Base-by-base conservation (phyloP, 2,329 filamentous ascomycete genomes). In the Trematosphaeria pertusa region DNA sequence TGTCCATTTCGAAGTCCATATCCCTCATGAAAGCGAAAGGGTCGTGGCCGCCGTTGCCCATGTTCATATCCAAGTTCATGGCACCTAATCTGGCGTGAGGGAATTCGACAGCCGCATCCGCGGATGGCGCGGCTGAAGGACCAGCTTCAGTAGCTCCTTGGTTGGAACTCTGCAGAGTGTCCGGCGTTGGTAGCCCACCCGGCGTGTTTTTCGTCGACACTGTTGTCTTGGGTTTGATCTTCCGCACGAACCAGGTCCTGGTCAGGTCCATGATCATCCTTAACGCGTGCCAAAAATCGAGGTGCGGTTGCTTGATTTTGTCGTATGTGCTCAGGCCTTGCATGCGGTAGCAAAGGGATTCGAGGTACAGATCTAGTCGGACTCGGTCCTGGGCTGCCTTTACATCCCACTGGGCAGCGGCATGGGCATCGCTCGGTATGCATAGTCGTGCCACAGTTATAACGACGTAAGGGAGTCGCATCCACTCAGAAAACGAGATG, bases 311-410 rank as follows among this genome's bases (percentile, higher is more conserved):
- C 17, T 55, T 62, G 14, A 30, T 32, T 21, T 52, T 59, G 17
- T 67, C 54, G 19, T 55, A 67, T 1, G 67, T 64, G 1, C 60
- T 50, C 7, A 64, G 37, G 7, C 52, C 54, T 31, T 69, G 61
- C 62, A 71, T 69, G 0, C 66, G 59, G 40, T 68, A 68, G 48
- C 64, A 69, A 1, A 70, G 39, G 5, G 64, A 63, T 38, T 70
- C 68, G 3, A 71, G 58, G 26, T 61, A 68, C 2, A 69, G 47
- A 30, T 71, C 67, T 3, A 70, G 54, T 2, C 61, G 59, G 6
- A 65, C 56, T 11, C 65, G 53, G 8, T 67, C 62, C 32, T 69
- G 65, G 3, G 67, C 68, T 9, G 62, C 52, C 43, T 64, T 63
- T 4, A 60, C 49, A 32, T 71, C 65, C 66, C 67, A 71, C 14